phyloP scores from a whole-genome alignment of 495 filamentous ascomycete genomes.

The Penicillium argentinense region DNA sequence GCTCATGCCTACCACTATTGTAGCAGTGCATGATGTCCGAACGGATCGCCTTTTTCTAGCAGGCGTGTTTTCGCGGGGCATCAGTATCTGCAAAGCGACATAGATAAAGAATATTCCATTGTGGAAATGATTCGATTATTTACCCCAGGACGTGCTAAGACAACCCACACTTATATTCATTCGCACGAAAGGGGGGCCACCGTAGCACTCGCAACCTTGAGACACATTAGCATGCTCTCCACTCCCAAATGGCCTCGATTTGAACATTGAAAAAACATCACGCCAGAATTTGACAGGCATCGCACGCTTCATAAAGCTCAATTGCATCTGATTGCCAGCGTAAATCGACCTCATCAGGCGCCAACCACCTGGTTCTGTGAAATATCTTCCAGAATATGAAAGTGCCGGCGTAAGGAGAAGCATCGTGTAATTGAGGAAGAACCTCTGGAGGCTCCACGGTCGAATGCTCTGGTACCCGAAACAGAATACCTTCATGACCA shows the following conservation, averaged over 20 bases:
- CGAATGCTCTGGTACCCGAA: not conserved
- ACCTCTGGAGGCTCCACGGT: not conserved
- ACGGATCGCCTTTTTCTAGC: conserved; percentile 8
- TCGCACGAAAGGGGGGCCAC: no score
- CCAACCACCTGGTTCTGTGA: not conserved
- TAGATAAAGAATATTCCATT: not conserved
- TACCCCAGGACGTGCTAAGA: no score
- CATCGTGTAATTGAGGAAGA: not conserved
- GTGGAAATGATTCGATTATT: no score
- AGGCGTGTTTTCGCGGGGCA: conserved; percentile 6
- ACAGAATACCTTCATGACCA: not conserved
- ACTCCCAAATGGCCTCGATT: no score
- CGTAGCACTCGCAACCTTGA: no score
- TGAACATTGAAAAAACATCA: no score
- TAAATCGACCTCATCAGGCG: not conserved
- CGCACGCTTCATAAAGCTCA: no score
- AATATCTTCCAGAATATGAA: not conserved
- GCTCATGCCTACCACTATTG: conserved; percentile 4
- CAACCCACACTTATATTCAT: no score
- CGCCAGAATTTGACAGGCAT: no score
- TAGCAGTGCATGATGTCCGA: conserved; percentile 11
- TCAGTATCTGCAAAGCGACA: conserved; percentile 5
- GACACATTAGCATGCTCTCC: no score
- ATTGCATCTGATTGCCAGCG: no score
- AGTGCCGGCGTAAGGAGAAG: not conserved